Evolutionary conservation across 176 grass and related monocot genomes (phyloP).

Genomic region (Eragrostis nindensis): DNA sequence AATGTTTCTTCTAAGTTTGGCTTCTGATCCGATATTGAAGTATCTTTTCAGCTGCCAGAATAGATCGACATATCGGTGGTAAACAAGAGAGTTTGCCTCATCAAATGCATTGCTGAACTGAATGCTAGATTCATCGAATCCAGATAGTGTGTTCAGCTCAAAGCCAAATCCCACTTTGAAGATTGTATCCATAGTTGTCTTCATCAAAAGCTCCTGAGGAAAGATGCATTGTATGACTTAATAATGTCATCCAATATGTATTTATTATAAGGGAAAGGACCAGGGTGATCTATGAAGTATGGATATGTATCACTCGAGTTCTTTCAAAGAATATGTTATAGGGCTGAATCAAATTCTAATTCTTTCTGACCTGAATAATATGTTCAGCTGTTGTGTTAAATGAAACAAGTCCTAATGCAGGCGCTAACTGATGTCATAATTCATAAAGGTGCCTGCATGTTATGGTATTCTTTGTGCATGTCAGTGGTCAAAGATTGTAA

Average conservation of each 20-base stretch:
- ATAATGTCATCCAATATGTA: not conserved
- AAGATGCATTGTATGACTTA: not conserved
- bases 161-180: slow-evolving; percentile 64
- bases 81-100: slow-evolving; percentile 56
- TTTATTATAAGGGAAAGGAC: not conserved
- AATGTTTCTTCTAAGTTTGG: slow-evolving; percentile 53
- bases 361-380: not conserved
- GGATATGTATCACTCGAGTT: not conserved
- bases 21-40: slow-evolving; percentile 73
- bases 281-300: not conserved
- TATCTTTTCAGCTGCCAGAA: slow-evolving; percentile 65
- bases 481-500: not conserved
- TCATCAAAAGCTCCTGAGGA: slow-evolving; percentile 65
- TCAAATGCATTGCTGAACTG: slow-evolving; percentile 57
- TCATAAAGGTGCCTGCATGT: not conserved
- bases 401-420: not conserved
- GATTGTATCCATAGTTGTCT: slow-evolving; percentile 69
- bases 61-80: slow-evolving; percentile 55
- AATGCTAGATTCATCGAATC: slow-evolving; percentile 40
- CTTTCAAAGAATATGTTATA: not conserved
- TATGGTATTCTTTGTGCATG: not conserved
- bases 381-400: not conserved
- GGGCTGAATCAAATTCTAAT: not conserved
- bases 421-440: not conserved
- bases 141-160: slow-evolving; percentile 52